Base-by-base conservation (phyloP, 106 monocot species). In the Phalaenopsis aphrodite region DNA sequence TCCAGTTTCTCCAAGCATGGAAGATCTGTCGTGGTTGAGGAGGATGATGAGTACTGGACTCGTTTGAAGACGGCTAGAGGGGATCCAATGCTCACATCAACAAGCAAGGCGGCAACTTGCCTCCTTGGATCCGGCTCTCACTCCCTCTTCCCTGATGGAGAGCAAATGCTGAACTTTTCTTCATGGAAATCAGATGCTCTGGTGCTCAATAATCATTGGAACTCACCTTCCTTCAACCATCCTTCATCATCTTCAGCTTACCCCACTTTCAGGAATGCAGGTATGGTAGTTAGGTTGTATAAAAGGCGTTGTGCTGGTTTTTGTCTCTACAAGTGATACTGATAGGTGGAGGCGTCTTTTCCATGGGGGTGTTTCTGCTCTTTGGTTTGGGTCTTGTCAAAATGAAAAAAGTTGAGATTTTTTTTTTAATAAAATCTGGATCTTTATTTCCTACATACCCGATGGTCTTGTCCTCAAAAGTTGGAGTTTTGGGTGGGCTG, bases 151-250 rank as follows among this genome's bases (percentile, higher is more conserved):
- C 41, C 56, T 61, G 39, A 61, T 21, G 57, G 39, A 41, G 41
- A 57, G 18, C 56, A 78, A 78, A 78, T 78, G 78, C 78, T 78
- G 38, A 39, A 58, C 78, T 78, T 78, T 41, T 78, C 78, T 41
- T 78, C 78, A 64, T 58, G 41, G 37, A 61, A 56, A 56, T 18
- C 38, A 57, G 38, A 56, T 42, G 30, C 58, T 39, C 6, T 41
- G 58, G 4, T 41, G 78, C 24, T 56, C 30, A 18, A 55, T 11
- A 36, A n/a, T 14, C 36, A 77, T 30, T 11, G 55, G 23, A 77
- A 52, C 77, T 65, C 21, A 65, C 64, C 64, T 65, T 65, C 24
- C 23, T 65, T 65, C 24, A 65, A n/a, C 64, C 64, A 65, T 65
- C 8, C 64, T 1, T 65, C 64, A 65, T 24, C 64, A 8, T 2